Evolutionary conservation across 1,284 basidiomycete genomes (phyloP).

Genomic region (Fomitopsis pinicola): DNA sequence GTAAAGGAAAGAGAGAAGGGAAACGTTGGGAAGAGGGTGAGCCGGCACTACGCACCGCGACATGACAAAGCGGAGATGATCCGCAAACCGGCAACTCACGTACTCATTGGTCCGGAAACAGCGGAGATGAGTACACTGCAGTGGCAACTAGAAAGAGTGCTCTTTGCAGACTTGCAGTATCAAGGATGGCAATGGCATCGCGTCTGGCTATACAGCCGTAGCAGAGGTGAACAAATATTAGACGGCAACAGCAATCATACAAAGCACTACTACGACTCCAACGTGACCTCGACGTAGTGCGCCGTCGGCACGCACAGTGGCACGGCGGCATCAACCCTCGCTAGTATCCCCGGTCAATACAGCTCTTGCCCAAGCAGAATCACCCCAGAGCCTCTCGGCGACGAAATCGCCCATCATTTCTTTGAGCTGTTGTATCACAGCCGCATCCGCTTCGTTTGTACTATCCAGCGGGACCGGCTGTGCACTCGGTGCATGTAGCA

Average conservation of each 20-base stretch:
- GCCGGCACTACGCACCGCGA: background rate
- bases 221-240: too few relatives aligned
- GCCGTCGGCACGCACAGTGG: too few relatives aligned
- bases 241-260: too few relatives aligned
- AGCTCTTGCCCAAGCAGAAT: constrained; percentile 56
- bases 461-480: constrained; percentile 53
- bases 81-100: background rate
- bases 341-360: constrained; percentile 37
- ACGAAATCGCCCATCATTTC: constrained; percentile 60
- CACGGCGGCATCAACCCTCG: background rate
- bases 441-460: constrained; percentile 41
- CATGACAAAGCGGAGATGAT: background rate
- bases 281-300: background rate
- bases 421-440: constrained; percentile 41
- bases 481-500: constrained; percentile 51
- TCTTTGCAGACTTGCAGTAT: too few relatives aligned
- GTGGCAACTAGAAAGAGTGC: too few relatives aligned
- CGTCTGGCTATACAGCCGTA: too few relatives aligned
- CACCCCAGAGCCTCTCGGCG: constrained; percentile 47
- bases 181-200: too few relatives aligned
- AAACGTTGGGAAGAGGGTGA: background rate
- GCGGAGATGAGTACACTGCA: background rate
- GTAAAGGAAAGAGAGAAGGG: background rate
- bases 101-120: background rate
- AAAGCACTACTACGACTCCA: too few relatives aligned